phyloP scores from a whole-genome alignment of 2,329 filamentous ascomycete species.

The Verticillium isaacii region DNA sequence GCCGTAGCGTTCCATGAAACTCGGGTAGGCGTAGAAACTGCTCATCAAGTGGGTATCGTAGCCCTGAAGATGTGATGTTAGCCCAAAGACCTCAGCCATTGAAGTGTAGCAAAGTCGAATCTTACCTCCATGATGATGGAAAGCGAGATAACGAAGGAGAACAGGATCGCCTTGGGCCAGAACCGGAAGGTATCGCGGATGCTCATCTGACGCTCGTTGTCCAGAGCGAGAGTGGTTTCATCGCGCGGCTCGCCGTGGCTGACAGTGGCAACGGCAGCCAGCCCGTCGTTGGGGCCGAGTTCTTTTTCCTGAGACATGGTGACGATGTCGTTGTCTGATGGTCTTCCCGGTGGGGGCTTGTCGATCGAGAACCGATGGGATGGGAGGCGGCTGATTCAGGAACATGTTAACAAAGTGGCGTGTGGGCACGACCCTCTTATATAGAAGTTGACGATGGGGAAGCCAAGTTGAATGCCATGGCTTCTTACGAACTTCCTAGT shows the following conservation, averaged over 20 bases:
- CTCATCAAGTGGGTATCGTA: conserved; percentile 46
- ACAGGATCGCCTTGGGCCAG: conserved; percentile 42
- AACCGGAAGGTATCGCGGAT: conserved; percentile 14
- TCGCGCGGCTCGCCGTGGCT: conserved; percentile 8
- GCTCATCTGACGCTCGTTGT: conserved; percentile 16
- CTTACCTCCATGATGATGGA: conserved; percentile 41
- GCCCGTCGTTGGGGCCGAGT: background rate
- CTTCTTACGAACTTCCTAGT: background rate
- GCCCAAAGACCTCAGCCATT: background rate
- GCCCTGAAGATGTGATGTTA: conserved; percentile 17
- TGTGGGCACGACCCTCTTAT: background rate
- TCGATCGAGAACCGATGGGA: background rate
- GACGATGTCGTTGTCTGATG: background rate
- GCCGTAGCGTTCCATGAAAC: conserved; percentile 42
- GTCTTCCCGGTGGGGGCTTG: background rate
- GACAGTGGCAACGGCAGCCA: conserved; percentile 6
- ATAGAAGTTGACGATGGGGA: background rate
- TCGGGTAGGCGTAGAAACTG: conserved; percentile 32
- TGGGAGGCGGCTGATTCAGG: background rate
- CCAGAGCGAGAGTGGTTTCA: conserved; percentile 9
- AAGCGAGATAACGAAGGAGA: conserved; percentile 39
- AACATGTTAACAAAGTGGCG: background rate
- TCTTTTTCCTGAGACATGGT: conserved; percentile 9
- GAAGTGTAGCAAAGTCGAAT: background rate
- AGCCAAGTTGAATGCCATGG: background rate